A percentile compares a stretch with the other conserved stretches of the same genome.
phyloP scores from a whole-genome alignment of 768 basidiomycete genomes.

The Lactarius sanguifluus region DNA sequence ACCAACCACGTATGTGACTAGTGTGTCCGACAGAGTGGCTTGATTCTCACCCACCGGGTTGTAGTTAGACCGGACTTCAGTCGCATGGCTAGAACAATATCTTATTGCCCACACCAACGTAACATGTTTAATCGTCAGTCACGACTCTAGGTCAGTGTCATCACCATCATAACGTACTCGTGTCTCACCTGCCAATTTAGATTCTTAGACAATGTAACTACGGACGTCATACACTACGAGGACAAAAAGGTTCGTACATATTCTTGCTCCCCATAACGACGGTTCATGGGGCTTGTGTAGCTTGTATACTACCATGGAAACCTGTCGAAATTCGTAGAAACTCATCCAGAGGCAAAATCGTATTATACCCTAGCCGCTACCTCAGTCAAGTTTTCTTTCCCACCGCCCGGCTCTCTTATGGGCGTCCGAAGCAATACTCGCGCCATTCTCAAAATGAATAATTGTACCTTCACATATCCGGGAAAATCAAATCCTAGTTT shows the following conservation, averaged over 20 bases:
- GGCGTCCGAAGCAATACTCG: slow-evolving; percentile 95
- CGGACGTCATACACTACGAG: slow-evolving; percentile 98
- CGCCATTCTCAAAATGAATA: slow-evolving; percentile 88
- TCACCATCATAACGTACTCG: background rate
- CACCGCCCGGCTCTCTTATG: slow-evolving; percentile 93
- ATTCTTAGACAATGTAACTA: slow-evolving; percentile 93
- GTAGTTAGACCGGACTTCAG: slow-evolving; percentile 79
- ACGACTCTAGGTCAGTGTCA: slow-evolving; percentile 84
- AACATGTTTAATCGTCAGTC: slow-evolving; percentile 92
- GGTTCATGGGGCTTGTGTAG: slow-evolving; percentile 39
- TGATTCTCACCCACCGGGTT: slow-evolving; percentile 21
- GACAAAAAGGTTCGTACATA: slow-evolving; percentile 66
- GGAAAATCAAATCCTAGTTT: slow-evolving; percentile 78
- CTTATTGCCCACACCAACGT: slow-evolving; percentile 77
- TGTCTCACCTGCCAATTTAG: slow-evolving; percentile 39
- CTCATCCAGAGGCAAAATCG: slow-evolving; percentile 90
- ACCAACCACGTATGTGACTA: slow-evolving; percentile 77
- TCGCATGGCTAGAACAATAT: slow-evolving; percentile 90
- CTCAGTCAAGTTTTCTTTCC: slow-evolving; percentile 93
- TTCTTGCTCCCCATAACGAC: slow-evolving; percentile 25
- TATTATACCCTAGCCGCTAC: slow-evolving; percentile 96
- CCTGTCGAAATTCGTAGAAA: slow-evolving; percentile 84
- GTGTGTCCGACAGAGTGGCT: slow-evolving; percentile 29
- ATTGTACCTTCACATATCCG: slow-evolving; percentile 94
- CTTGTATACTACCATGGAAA: slow-evolving; percentile 94